Percentiles rank a stretch among this genome's conserved stretches.
Conservation (phyloP, 192 early-diverging fungal species). For the Diversispora epigaea region DNA sequence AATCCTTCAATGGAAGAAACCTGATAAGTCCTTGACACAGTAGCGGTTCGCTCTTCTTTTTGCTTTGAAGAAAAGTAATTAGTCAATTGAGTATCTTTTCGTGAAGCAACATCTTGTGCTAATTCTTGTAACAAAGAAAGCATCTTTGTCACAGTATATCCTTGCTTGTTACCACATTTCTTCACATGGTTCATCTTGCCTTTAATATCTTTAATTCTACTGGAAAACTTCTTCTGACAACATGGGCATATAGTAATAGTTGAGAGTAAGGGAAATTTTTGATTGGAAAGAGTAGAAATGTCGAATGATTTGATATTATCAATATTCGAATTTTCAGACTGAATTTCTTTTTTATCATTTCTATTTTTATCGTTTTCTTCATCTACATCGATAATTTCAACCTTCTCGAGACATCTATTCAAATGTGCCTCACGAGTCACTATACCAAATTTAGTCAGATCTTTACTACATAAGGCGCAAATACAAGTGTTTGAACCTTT, state of each 20-base stretch:
- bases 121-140: not conserved
- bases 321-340: not conserved
- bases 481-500: not conserved
- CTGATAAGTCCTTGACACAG: not conserved
- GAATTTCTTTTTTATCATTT: not conserved
- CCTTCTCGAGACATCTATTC: not conserved
- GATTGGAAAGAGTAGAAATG: not conserved
- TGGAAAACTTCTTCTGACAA: not conserved
- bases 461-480: not conserved
- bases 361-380: not conserved
- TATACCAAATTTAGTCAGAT: not conserved
- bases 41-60: not conserved
- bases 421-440: not conserved
- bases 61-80: not conserved
- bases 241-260: not conserved
- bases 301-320: not conserved
- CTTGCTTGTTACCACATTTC: not conserved
- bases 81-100: conserved; percentile 2
- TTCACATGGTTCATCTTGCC: not conserved
- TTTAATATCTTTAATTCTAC: not conserved
- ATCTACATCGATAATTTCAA: not conserved
- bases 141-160: not conserved
- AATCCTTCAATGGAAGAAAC: not conserved
- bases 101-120: not conserved
- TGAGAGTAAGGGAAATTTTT: not conserved